These are phyloP conservation scores for Neltuma alba DNA, from an alignment of 306 rosid genomes.

Conservation along the genomic window DNA sequence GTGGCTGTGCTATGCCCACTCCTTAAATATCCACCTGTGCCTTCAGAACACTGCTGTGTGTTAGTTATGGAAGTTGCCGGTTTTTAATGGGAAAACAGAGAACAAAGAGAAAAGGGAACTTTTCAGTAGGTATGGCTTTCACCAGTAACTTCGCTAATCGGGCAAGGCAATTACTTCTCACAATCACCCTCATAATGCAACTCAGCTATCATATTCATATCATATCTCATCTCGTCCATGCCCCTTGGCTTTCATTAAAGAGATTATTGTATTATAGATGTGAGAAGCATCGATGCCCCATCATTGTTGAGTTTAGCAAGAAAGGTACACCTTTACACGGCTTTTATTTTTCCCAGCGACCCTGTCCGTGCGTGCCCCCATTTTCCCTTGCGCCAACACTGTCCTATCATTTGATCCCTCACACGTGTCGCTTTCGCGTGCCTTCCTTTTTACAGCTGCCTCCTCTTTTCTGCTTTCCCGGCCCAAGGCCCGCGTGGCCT, in stretches of 20 bases:
- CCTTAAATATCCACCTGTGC: neutral
- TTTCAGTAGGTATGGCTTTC: neutral
- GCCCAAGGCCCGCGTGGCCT: neutral
- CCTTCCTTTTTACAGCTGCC: slow-evolving; percentile 1
- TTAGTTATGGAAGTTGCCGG: neutral
- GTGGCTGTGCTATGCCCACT: too few species aligned
- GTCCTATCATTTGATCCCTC: neutral
- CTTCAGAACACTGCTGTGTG: neutral
- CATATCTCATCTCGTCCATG: neutral
- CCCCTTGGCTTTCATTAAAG: neutral
- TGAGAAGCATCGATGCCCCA: neutral
- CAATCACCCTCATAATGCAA: neutral
- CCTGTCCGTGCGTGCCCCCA: neutral
- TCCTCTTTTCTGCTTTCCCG: neutral
- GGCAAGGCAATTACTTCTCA: neutral
- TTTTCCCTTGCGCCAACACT: neutral
- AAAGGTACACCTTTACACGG: neutral
- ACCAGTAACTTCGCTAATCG: neutral
- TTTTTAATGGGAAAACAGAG: neutral
- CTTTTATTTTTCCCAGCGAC: neutral
- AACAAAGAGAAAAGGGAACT: neutral
- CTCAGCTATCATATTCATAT: neutral
- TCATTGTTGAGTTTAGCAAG: neutral
- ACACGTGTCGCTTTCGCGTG: neutral
- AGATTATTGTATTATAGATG: neutral